These are phyloP conservation scores for Mycena polygramma DNA, from an alignment of 768 basidiomycete species.

Conservation along the genomic window DNA sequence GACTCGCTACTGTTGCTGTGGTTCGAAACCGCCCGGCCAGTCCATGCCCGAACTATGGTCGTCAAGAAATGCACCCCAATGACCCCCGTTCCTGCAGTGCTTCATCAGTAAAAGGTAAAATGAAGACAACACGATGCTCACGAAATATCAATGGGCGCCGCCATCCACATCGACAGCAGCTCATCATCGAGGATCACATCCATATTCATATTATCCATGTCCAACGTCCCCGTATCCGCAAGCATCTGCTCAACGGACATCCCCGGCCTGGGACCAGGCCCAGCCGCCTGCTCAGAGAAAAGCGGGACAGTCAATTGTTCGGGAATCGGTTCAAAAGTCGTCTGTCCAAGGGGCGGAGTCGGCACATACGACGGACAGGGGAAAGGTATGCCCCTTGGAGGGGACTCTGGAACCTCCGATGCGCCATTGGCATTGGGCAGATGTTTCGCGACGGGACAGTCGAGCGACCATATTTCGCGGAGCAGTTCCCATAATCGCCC, in stretches of 20 bases:
- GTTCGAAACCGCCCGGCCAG: not conserved
- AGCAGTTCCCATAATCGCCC: slow-evolving; percentile 9
- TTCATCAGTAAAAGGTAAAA: not conserved
- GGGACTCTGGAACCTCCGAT: not conserved
- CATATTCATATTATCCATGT: not conserved
- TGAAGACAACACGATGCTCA: not conserved
- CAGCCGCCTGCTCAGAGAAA: too few species aligned
- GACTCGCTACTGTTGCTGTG: not conserved
- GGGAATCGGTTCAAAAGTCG: not conserved
- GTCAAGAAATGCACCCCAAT: slow-evolving; percentile 16
- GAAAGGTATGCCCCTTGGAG: not conserved
- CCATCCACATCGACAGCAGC: slow-evolving; percentile 29
- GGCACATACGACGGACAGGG: not conserved
- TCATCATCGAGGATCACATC: slow-evolving; percentile 16
- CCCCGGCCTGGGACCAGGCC: not conserved
- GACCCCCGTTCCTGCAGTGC: not conserved
- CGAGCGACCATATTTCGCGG: not conserved
- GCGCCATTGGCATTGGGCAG: not conserved
- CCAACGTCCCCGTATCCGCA: not conserved
- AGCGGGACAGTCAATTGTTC: not conserved
- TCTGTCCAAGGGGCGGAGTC: not conserved
- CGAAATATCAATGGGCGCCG: slow-evolving; percentile 19
- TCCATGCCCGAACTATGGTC: not conserved
- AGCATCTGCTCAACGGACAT: slow-evolving; percentile 27
- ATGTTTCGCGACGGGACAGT: not conserved